A percentile compares a stretch with the other conserved stretches of the same genome.
Conservation (phyloP, 805 yeast genomes). For the Yamadazyma philogaea region DNA sequence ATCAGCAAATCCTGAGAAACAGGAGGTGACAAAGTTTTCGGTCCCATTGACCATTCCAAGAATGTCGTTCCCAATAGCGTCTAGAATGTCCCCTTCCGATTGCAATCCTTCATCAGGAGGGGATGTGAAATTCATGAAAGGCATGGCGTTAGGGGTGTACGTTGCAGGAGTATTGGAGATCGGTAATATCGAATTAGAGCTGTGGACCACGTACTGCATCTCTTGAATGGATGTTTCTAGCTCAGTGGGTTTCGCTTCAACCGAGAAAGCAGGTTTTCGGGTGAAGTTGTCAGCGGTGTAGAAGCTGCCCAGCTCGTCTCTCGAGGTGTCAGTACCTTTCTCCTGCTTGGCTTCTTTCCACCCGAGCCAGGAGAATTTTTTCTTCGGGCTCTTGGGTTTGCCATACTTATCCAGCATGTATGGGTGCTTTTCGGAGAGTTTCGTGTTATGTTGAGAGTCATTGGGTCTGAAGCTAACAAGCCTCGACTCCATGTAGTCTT, state of each 20-base stretch:
- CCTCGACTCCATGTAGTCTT: conserved; percentile 29
- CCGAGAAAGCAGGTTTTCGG: neutral
- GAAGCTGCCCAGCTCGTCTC: conserved; percentile 2
- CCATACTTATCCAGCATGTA: conserved; percentile 12
- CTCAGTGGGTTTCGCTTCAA: neutral
- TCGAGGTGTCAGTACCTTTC: neutral
- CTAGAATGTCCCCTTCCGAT: conserved; percentile 8
- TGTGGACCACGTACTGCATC: neutral
- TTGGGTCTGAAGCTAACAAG: conserved; percentile 31
- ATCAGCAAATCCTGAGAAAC: conserved; percentile 3
- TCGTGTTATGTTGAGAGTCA: conserved; percentile 29
- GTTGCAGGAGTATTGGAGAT: neutral
- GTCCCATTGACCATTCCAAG: conserved; percentile 11
- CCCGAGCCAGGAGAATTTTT: conserved; percentile 6
- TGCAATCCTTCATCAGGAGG: neutral
- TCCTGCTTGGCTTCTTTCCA: neutral
- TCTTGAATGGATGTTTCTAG: neutral
- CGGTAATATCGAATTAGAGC: conserved; percentile 7
- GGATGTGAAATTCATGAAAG: conserved; percentile 7
- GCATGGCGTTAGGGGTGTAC: conserved; percentile 14
- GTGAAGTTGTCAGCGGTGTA: conserved; percentile 4
- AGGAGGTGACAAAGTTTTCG: conserved; percentile 13
- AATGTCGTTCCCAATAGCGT: conserved; percentile 12
- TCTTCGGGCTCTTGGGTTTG: neutral
- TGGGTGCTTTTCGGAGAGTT: conserved; percentile 26